phyloP scores from a whole-genome alignment of 2,329 filamentous ascomycete genomes.

The Talaromyces sp. region DNA sequence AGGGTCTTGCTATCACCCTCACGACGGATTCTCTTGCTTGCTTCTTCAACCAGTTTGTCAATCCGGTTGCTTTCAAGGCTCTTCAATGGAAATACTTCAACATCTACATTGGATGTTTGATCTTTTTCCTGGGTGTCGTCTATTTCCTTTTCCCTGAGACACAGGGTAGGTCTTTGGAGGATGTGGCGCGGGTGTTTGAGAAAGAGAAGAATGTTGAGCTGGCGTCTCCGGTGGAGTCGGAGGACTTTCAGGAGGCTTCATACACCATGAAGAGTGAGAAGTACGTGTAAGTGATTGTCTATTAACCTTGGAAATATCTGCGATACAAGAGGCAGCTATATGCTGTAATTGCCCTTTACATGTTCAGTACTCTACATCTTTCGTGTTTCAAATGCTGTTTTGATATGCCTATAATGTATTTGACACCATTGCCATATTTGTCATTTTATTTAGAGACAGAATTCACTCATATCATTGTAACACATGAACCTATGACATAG shows the following conservation, averaged over 20 bases:
- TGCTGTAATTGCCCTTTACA: no score
- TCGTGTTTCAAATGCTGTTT: no score
- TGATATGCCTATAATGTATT: no score
- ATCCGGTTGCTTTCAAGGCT: slow-evolving; percentile 43
- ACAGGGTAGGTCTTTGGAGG: slow-evolving; percentile 12
- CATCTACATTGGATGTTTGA: slow-evolving; percentile 42
- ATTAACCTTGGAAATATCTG: no score
- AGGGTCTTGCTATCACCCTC: slow-evolving; percentile 35
- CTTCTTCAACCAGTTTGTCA: slow-evolving; percentile 48
- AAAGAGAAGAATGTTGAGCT: not conserved
- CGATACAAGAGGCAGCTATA: no score
- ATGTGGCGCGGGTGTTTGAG: slow-evolving; percentile 13
- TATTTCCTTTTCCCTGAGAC: slow-evolving; percentile 17
- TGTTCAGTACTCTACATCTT: not conserved
- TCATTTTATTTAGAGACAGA: no score
- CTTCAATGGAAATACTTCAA: slow-evolving; percentile 49
- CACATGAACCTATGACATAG: no score
- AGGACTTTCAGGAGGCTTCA: not conserved
- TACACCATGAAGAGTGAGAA: not conserved
- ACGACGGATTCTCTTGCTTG: slow-evolving; percentile 30
- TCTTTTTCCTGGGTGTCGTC: slow-evolving; percentile 26
- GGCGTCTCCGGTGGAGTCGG: not conserved
- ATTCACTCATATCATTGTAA: no score
- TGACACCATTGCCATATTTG: no score
- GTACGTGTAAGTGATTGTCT: not conserved